These are phyloP conservation scores for Cladosporium austrohemisphaericum DNA, from an alignment of 2,329 filamentous ascomycete species.

Conservation along the genomic window DNA sequence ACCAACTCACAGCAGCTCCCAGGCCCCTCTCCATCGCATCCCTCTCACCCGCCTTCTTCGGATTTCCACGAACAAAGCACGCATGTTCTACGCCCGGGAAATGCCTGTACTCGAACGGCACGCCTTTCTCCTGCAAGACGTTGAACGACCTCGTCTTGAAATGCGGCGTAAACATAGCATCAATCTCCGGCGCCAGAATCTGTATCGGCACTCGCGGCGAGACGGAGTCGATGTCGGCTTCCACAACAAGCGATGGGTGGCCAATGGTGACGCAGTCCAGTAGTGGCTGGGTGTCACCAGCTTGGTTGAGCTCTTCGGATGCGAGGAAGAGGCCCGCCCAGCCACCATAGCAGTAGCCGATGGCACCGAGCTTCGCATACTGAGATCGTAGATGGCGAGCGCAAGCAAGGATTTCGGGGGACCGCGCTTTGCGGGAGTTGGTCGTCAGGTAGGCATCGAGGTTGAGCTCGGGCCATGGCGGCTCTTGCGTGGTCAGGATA, in stretches of 20 bases:
- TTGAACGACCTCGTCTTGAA: slow-evolving; percentile 44
- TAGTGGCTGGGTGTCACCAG: slow-evolving; percentile 24
- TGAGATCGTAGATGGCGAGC: slow-evolving; percentile 35
- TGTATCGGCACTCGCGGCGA: slow-evolving; percentile 45
- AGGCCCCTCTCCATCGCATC: slow-evolving; percentile 43
- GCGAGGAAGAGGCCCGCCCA: slow-evolving; percentile 51
- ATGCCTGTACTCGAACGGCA: slow-evolving; percentile 50
- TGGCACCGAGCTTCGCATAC: slow-evolving; percentile 39
- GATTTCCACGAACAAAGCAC: slow-evolving; percentile 44
- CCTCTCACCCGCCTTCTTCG: slow-evolving; percentile 37
- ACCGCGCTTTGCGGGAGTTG: slow-evolving; percentile 24
- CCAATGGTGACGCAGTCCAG: slow-evolving; percentile 46
- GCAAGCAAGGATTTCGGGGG: slow-evolving; percentile 39
- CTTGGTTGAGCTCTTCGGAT: slow-evolving; percentile 34
- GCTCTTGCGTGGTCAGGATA: slow-evolving; percentile 14
- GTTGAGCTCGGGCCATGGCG: slow-evolving; percentile 23
- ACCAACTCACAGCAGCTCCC: slow-evolving; percentile 32
- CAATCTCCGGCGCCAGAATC: slow-evolving; percentile 50
- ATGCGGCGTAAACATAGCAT: slow-evolving; percentile 42
- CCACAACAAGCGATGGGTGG: slow-evolving; percentile 45
- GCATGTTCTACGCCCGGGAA: slow-evolving; percentile 51
- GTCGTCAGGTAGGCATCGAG: slow-evolving; percentile 20
- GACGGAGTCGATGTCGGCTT: slow-evolving; percentile 46
- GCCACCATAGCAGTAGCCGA: slow-evolving; percentile 52
- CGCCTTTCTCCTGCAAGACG: slow-evolving; percentile 36